phyloP scores from a whole-genome alignment of 306 rosid genomes.

The Ormosia semicastrata region DNA sequence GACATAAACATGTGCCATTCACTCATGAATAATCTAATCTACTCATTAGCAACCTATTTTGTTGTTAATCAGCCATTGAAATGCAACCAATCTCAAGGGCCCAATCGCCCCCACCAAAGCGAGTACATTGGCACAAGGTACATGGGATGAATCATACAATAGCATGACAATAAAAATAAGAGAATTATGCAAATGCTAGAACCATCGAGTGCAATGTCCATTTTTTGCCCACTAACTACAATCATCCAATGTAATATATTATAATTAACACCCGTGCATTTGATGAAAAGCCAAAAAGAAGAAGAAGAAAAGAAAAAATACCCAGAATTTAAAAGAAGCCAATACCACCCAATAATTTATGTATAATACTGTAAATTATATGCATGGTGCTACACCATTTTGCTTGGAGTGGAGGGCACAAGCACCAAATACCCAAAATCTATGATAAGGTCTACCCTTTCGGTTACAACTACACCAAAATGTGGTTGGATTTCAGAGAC shows the following conservation, averaged over 20 bases:
- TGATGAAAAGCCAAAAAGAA: constrained; percentile 30
- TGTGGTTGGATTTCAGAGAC: constrained; percentile 39
- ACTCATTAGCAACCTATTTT: constrained; percentile 16
- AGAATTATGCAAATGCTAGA: constrained; percentile 33
- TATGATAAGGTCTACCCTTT: constrained; percentile 49
- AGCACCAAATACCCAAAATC: constrained; percentile 32
- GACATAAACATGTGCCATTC: constrained; percentile 45
- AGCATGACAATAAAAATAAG: constrained; percentile 24
- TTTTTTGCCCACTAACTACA: constrained; percentile 38
- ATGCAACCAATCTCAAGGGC: constrained; percentile 11
- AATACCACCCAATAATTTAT: constrained; percentile 37
- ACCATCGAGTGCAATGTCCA: constrained; percentile 43
- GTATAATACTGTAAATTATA: constrained; percentile 39
- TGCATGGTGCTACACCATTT: constrained; percentile 31
- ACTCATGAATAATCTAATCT: constrained; percentile 6
- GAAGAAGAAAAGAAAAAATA: neutral
- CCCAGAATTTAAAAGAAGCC: constrained; percentile 3
- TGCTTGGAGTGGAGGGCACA: constrained; percentile 47
- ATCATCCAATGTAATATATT: constrained; percentile 34
- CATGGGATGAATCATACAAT: constrained; percentile 28
- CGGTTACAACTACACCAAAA: constrained; percentile 41
- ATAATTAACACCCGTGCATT: constrained; percentile 52
- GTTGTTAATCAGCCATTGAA: constrained; percentile 29
- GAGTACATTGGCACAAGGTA: neutral
- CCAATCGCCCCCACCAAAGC: constrained; percentile 48